Percentiles rank a stretch among this genome's conserved stretches.
Conservation (phyloP, 495 filamentous ascomycete species). For the Neurospora sp. region DNA sequence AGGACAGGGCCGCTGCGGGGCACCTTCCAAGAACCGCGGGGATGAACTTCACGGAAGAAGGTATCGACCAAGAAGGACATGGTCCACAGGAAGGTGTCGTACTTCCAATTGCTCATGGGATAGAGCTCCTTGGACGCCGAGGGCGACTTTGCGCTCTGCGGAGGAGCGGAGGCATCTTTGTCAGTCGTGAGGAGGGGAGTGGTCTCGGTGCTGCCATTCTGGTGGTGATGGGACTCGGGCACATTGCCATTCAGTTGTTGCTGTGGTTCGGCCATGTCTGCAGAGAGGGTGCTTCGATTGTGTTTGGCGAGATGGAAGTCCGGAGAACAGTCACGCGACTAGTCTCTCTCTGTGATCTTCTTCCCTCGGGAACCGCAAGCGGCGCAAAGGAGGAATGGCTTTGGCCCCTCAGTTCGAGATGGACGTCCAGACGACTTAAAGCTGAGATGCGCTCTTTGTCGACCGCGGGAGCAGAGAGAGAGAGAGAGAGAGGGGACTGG, state of each 20-base stretch:
- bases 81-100: conserved; percentile 71
- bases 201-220: neutral
- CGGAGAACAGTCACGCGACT: neutral
- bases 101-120: conserved; percentile 63
- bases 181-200: conserved; percentile 9
- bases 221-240: neutral
- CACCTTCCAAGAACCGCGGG: conserved; percentile 86
- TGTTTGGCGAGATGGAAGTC: neutral
- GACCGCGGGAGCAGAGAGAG: neutral
- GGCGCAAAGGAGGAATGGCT: neutral
- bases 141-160: conserved; percentile 14
- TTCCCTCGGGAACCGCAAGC: neutral
- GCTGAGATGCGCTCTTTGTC: neutral
- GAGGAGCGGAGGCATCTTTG: conserved; percentile 5
- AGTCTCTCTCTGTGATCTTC: neutral
- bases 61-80: conserved; percentile 82
- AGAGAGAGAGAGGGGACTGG: neutral
- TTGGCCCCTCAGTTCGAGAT: neutral
- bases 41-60: conserved; percentile 97
- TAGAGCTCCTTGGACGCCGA: conserved; percentile 44
- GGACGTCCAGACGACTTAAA: neutral
- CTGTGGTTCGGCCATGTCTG: neutral
- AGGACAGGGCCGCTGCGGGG: conserved; percentile 80
- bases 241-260: neutral
- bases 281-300: neutral